Conservation (phyloP, 192 early-diverging fungal genomes). For the Linnemannia zychae region DNA sequence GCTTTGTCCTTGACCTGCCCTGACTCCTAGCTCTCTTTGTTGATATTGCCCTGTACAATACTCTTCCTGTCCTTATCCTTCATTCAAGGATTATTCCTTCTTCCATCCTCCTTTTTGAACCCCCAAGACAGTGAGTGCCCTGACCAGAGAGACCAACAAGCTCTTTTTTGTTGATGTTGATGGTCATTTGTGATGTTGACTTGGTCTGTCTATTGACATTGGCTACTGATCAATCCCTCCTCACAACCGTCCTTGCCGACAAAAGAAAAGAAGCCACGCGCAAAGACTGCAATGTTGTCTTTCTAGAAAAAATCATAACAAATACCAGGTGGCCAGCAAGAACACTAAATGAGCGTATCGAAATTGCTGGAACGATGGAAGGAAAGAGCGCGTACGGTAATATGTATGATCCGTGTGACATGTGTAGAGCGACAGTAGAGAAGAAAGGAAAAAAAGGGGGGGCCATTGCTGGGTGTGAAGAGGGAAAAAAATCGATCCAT, state of each 20-base stretch:
- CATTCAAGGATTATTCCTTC: neutral
- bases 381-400: no score
- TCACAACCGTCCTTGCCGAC: neutral
- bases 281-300: neutral
- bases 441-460: neutral
- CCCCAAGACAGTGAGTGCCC: neutral
- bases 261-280: neutral
- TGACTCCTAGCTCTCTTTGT: neutral
- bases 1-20: slow-evolving; percentile 6
- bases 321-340: neutral
- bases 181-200: neutral
- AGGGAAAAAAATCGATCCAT: neutral
- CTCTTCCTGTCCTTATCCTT: no score
- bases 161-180: neutral
- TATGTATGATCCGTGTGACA: no score
- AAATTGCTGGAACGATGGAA: neutral
- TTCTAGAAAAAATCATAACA: neutral
- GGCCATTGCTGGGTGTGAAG: neutral
- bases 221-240: neutral
- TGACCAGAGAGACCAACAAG: neutral
- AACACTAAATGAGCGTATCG: neutral
- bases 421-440: no score
- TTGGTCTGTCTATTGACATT: neutral
- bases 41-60: no score
- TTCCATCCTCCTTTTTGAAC: neutral